Evolutionary conservation across 192 early-diverging fungal genomes (phyloP), one percentile per base, ranked within the genome.

Genomic region (Backusella macrospora): DNA sequence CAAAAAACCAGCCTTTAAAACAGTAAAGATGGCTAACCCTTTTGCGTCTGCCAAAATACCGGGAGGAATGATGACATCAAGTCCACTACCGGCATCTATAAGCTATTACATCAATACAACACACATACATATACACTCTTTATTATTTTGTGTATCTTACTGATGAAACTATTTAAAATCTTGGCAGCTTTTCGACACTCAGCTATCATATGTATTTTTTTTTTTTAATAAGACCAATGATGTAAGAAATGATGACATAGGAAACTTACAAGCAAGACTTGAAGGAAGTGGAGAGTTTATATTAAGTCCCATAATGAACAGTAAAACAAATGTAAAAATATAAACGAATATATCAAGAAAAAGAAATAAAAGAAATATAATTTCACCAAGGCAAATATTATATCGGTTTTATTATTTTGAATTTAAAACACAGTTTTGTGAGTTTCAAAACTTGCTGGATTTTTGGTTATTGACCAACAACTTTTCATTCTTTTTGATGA

Each of bases 1-100:
- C 5, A 96, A 80, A 68, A 97, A 97, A 1, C 97, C 97, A 40
- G 91, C 97, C 77, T 99, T 99, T 74, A 98, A 76, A 10, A 96
- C 97, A 0, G 93, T 94, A 78, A 99, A 83, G 39, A 99, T 92
- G 65, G 97, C 97, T 14, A 99, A 86, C 6, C 97, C 97, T 77
- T 93, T 91, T 48, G 95, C 94, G 63, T 94, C 90, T 46, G 72
- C 71, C 18, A 93, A 74, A 48, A 94, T 87, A 48, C 82, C 71
- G 5, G 82, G 68, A 45, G 92, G 91, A 73, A 92, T 94, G 48
- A 90, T 83, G 75, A 87, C 87, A 79, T 93, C 90, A 0, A 86
- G 49, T 3, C 87, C 90, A 39, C 80, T 67, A 40, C 78, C 78
- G 2, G 74, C 63, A 62, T 76, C 78, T 80, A 68, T 48, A 18